Evolutionary conservation across 129 eudicot species (phyloP), one percentile per base, ranked within the genome.

Genomic region (Dittrichia graveolens): DNA sequence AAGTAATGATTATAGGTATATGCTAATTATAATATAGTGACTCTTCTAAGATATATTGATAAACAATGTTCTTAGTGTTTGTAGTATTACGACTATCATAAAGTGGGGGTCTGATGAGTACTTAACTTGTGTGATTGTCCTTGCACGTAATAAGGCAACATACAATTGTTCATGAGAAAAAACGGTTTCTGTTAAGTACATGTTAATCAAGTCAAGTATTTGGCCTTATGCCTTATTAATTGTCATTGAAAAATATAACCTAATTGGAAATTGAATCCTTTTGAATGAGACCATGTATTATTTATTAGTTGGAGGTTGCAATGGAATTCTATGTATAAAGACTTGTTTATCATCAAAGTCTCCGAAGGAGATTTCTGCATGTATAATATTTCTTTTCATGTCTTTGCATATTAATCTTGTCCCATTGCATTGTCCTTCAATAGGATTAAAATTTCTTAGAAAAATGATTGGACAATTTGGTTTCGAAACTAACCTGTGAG

Each of bases 241-340:
- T 3, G 83, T 80, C 83, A 73, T 80, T 0, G 74, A 75, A 73
- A 80, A 80, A 11, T 72, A 73, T 37, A 80, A 39, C 38, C 73
- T 55, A 6, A 80, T 31, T 50, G 62, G 61, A 40, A 80, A 67
- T 14, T 80, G 76, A 38, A 34, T 8, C 14, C 80, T 24, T 50
- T 39, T 42, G 8, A 80, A 75, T 0, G 72, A 37, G 5, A 80
- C 4, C 9, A 59, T 50, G 19, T 15, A 66, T 18, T 58, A 46
- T 3, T 75, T 37, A 54, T 31, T 56, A 12, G 6, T 24, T 16
- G 58, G 45, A 0, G 42, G 49, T 2, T 62, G 41, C 19, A 75
- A 64, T n/a, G 57, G 53, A 4, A 67, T 67, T 37, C 59, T 11
- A 7, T 69, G 78, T 0, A 79, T 24, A 53, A 79, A 64, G 2